Percentiles rank a stretch among this genome's conserved stretches.
phyloP scores from a whole-genome alignment of 2,329 filamentous ascomycete genomes.

The Ascochyta koolunga region DNA sequence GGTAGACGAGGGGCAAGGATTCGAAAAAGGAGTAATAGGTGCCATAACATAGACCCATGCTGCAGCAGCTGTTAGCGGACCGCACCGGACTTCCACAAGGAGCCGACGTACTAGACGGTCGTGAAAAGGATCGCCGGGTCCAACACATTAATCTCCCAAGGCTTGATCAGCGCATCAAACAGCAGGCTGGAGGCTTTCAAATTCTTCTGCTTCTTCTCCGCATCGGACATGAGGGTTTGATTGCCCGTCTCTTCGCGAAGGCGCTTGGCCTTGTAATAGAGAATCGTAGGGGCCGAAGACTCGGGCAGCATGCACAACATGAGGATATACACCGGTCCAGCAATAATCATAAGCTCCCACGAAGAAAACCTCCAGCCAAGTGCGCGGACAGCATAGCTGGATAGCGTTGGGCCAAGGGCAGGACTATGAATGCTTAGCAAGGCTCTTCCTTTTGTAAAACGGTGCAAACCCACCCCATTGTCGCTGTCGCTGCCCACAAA shows the following conservation, averaged over 20 bases:
- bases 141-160: conserved; percentile 80
- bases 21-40: conserved; percentile 77
- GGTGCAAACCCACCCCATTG: conserved; percentile 51
- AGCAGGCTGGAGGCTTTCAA: conserved; percentile 47
- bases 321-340: conserved; percentile 72
- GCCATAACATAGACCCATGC: conserved; percentile 77
- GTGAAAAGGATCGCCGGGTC: conserved; percentile 86
- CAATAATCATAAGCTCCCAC: conserved; percentile 80
- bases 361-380: conserved; percentile 81
- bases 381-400: conserved; percentile 74
- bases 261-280: conserved; percentile 68
- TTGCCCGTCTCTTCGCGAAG: conserved; percentile 72
- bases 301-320: conserved; percentile 85
- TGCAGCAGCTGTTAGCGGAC: background rate
- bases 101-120: conserved; percentile 63
- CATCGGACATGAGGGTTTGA: conserved; percentile 72
- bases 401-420: conserved; percentile 66
- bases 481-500: conserved; percentile 49
- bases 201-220: conserved; percentile 69
- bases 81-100: background rate
- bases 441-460: rapidly evolving
- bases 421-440: conserved; percentile 49
- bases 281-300: conserved; percentile 73
- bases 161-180: conserved; percentile 67
- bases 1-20: conserved; percentile 67